phyloP scores from a whole-genome alignment of 2,329 filamentous ascomycete species.

The Xylaria digitata region DNA sequence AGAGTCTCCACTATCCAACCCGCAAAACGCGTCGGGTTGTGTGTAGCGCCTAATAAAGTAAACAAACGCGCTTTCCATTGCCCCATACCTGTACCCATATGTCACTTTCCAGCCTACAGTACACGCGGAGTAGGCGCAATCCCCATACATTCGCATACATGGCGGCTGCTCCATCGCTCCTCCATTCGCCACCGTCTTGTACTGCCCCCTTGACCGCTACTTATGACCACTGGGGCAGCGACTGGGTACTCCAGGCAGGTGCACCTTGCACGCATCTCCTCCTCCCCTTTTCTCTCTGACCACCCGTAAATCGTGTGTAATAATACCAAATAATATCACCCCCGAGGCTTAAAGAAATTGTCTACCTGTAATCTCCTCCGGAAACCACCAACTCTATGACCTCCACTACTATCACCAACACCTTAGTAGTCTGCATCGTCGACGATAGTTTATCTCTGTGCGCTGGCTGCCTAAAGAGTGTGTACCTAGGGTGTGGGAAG shows the following conservation, averaged over 20 bases:
- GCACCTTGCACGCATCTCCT: slow-evolving; percentile 24
- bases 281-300: slow-evolving; percentile 31
- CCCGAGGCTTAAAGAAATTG: slow-evolving; percentile 30
- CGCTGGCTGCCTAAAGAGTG: slow-evolving; percentile 32
- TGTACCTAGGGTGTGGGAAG: slow-evolving; percentile 18
- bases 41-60: slow-evolving; percentile 34
- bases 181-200: slow-evolving; percentile 29
- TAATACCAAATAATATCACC: slow-evolving; percentile 30
- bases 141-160: slow-evolving; percentile 21
- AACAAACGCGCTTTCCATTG: slow-evolving; percentile 40
- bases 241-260: background rate
- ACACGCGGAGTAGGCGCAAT: slow-evolving; percentile 33
- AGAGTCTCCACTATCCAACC: slow-evolving; percentile 27
- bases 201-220: slow-evolving; percentile 40
- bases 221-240: slow-evolving; percentile 21
- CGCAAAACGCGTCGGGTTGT: slow-evolving; percentile 35
- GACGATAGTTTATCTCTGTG: slow-evolving; percentile 31
- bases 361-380: slow-evolving; percentile 16
- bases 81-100: slow-evolving; percentile 20
- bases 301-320: slow-evolving; percentile 16
- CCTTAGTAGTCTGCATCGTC: slow-evolving; percentile 13
- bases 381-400: slow-evolving; percentile 20
- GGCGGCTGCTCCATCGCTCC: slow-evolving; percentile 20
- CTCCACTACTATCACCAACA: slow-evolving; percentile 16
- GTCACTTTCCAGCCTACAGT: slow-evolving; percentile 36